Percentiles rank a stretch among this genome's conserved stretches.
These are phyloP conservation scores for Paecilomyces sp. DNA, from an alignment of 2,329 filamentous ascomycete species.

Conservation along the genomic window DNA sequence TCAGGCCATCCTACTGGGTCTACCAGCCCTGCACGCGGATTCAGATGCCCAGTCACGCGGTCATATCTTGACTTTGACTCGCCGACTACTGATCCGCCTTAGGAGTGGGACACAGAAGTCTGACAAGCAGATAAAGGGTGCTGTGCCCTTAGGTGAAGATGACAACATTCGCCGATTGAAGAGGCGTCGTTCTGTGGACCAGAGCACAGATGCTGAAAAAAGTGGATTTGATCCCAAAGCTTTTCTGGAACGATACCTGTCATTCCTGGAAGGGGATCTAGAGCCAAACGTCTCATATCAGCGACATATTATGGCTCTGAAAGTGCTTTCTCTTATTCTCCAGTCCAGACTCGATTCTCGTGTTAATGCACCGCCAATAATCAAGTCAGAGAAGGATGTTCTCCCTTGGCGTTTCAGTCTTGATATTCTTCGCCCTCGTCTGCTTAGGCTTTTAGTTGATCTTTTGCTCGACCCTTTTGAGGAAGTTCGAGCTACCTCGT, in stretches of 20 bases:
- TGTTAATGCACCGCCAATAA: conserved; percentile 29
- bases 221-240: conserved; percentile 42
- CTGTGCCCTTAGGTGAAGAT: not conserved
- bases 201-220: conserved; percentile 26
- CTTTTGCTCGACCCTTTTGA: conserved; percentile 86
- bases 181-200: not conserved
- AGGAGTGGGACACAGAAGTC: conserved; percentile 53
- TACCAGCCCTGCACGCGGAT: conserved; percentile 71
- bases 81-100: conserved; percentile 70
- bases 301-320: conserved; percentile 74
- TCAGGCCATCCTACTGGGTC: conserved; percentile 54
- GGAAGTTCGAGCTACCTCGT: conserved; percentile 62
- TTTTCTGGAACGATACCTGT: conserved; percentile 69
- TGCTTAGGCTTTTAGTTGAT: conserved; percentile 59
- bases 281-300: conserved; percentile 81
- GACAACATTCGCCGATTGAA: not conserved
- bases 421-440: conserved; percentile 31
- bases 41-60: conserved; percentile 80
- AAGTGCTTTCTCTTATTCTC: conserved; percentile 60
- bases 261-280: conserved; percentile 67
- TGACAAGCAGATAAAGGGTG: conserved; percentile 9
- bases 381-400: conserved; percentile 44
- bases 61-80: conserved; percentile 67
- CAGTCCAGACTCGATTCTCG: conserved; percentile 58
- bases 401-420: conserved; percentile 44